Percentiles rank a stretch among this genome's conserved stretches.
These are phyloP conservation scores for Spergularia azorica DNA, from an alignment of 179 eudicot genomes.

Conservation along the genomic window DNA sequence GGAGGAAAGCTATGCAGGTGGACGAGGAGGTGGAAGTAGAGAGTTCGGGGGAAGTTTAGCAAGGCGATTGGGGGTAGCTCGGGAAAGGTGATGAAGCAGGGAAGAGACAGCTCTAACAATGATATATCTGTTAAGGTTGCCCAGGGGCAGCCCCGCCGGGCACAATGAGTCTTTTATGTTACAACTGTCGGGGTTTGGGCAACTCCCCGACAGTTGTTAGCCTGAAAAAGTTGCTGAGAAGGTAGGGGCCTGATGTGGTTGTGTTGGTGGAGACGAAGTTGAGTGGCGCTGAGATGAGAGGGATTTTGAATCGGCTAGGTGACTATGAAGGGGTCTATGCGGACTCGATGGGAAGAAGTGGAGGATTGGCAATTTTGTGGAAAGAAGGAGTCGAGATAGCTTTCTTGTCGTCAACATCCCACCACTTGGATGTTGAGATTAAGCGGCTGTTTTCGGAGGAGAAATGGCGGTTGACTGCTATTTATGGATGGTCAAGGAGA, in stretches of 20 bases:
- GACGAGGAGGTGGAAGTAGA: too few relatives aligned
- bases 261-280: background rate
- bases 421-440: background rate
- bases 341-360: background rate
- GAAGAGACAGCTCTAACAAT: too few relatives aligned
- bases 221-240: background rate
- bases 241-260: background rate
- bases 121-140: background rate
- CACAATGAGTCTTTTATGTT: background rate
- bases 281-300: background rate
- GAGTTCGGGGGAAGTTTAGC: too few relatives aligned
- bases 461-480: background rate
- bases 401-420: too few relatives aligned
- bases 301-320: background rate
- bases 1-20: too few relatives aligned
- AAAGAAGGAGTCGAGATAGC: background rate
- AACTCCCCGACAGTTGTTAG: background rate
- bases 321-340: background rate
- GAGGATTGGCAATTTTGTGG: background rate
- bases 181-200: slow-evolving; percentile 9
- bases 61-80: too few relatives aligned
- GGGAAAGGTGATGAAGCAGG: too few relatives aligned
- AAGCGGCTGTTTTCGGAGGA: background rate
- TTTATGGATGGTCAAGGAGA: background rate
- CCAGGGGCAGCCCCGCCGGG: background rate